Conservation (phyloP, 139 green algal genomes). For the Chlorella vulgaris region DNA sequence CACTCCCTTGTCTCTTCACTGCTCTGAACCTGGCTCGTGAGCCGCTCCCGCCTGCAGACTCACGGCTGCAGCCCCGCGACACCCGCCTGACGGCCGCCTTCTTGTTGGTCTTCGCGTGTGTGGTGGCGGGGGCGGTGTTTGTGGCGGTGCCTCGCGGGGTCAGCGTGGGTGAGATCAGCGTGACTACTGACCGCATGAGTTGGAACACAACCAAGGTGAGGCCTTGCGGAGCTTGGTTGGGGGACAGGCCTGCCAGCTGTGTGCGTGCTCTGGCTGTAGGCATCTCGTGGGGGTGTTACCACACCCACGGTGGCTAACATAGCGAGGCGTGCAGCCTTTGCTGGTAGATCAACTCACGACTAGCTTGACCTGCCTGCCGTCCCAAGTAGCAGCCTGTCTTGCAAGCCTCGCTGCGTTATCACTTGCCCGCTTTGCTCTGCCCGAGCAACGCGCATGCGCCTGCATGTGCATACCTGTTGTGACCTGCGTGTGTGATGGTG, state of each 20-base stretch:
- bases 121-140: slow-evolving; percentile 57
- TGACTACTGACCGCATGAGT: slow-evolving; percentile 66
- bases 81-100: slow-evolving; percentile 42
- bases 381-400: too few relatives aligned
- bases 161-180: slow-evolving; percentile 65
- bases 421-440: too few relatives aligned
- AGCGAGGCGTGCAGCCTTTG: background rate
- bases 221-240: too few relatives aligned
- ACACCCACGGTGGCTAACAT: too few relatives aligned
- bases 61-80: slow-evolving; percentile 44
- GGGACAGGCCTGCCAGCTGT: background rate
- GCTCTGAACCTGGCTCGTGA: background rate
- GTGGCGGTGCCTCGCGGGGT: slow-evolving; percentile 71
- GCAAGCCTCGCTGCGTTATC: too few relatives aligned
- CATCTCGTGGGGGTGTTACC: too few relatives aligned
- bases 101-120: slow-evolving; percentile 60
- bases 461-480: too few relatives aligned
- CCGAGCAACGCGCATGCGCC: too few relatives aligned
- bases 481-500: too few relatives aligned
- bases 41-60: slow-evolving; percentile 10
- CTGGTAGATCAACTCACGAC: too few relatives aligned
- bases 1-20: background rate
- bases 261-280: too few relatives aligned
- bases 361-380: too few relatives aligned
- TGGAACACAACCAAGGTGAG: slow-evolving; percentile 68